A percentile compares a stretch with the other conserved stretches of the same genome.
phyloP scores from a whole-genome alignment of 2,329 filamentous ascomycete genomes.

The Aspergillus fischeri region DNA sequence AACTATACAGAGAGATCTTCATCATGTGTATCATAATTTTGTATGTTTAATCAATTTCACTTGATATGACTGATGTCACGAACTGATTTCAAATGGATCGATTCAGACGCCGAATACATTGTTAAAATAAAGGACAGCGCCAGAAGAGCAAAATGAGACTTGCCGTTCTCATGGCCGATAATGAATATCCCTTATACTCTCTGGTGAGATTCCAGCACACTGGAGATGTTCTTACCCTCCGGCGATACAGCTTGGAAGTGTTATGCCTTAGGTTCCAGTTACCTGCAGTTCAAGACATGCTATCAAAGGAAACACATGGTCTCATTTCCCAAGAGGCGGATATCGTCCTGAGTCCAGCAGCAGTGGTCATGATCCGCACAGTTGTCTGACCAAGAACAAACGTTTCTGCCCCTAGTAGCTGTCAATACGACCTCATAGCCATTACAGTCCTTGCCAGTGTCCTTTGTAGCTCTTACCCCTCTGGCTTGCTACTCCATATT shows the following conservation, averaged over 20 bases:
- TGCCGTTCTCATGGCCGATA: not conserved
- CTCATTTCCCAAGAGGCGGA: not conserved
- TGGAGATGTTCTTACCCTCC: not conserved
- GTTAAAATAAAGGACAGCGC: too few species aligned
- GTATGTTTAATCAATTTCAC: too few species aligned
- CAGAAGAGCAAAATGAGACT: not conserved
- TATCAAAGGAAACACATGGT: not conserved
- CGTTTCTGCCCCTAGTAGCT: too few species aligned
- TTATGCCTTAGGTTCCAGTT: not conserved
- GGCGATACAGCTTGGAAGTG: not conserved
- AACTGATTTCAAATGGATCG: too few species aligned
- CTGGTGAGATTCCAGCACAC: not conserved
- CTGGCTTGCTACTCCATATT: too few species aligned
- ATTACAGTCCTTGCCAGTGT: too few species aligned
- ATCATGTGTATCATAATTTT: not conserved
- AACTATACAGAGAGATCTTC: not conserved
- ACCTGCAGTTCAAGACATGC: not conserved
- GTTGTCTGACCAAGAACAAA: too few species aligned
- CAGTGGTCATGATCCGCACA: not conserved
- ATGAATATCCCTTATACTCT: not conserved
- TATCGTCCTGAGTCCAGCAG: not conserved
- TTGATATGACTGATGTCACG: not conserved
- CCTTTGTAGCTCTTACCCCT: too few species aligned
- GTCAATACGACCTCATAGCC: too few species aligned
- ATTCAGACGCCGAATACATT: too few species aligned